phyloP scores from a whole-genome alignment of 129 eudicot species.

The Gnaphalium uliginosum region DNA sequence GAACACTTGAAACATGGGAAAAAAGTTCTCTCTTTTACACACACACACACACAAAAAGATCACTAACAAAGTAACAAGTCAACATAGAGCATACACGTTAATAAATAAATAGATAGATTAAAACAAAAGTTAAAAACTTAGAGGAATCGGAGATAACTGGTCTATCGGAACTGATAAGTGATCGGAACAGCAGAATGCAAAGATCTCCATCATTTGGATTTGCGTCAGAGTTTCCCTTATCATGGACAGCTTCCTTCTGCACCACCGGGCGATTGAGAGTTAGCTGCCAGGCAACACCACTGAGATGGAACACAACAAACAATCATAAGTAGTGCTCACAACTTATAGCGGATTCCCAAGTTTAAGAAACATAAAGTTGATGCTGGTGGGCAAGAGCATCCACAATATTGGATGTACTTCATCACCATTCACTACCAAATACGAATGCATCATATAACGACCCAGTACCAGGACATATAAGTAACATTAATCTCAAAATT shows the following conservation, averaged over 20 bases:
- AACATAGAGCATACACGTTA: neutral
- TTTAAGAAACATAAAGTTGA: slow-evolving; percentile 7
- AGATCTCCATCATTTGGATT: slow-evolving; percentile 54
- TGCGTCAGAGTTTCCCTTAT: slow-evolving; percentile 29
- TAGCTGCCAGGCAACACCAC: slow-evolving; percentile 97
- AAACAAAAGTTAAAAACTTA: neutral
- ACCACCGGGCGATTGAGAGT: slow-evolving; percentile 61
- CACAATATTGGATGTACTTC: neutral
- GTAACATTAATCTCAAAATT: neutral
- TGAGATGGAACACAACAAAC: slow-evolving; percentile 33
- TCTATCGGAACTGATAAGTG: slow-evolving; percentile 82
- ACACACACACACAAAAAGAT: neutral
- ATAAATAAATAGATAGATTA: neutral
- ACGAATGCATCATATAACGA: neutral
- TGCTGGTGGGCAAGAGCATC: slow-evolving; percentile 9
- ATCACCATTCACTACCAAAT: neutral
- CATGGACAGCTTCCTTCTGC: slow-evolving; percentile 39
- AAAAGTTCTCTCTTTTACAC: too few species aligned
- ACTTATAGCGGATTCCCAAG: slow-evolving; percentile 12
- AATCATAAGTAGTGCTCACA: slow-evolving; percentile 8
- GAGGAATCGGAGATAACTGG: slow-evolving; percentile 53
- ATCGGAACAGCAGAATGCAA: slow-evolving; percentile 82
- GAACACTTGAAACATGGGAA: too few species aligned
- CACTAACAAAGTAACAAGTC: neutral
- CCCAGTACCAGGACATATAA: neutral